Evolutionary conservation across 768 basidiomycete species (phyloP).

Genomic region (Podaxis sp.): DNA sequence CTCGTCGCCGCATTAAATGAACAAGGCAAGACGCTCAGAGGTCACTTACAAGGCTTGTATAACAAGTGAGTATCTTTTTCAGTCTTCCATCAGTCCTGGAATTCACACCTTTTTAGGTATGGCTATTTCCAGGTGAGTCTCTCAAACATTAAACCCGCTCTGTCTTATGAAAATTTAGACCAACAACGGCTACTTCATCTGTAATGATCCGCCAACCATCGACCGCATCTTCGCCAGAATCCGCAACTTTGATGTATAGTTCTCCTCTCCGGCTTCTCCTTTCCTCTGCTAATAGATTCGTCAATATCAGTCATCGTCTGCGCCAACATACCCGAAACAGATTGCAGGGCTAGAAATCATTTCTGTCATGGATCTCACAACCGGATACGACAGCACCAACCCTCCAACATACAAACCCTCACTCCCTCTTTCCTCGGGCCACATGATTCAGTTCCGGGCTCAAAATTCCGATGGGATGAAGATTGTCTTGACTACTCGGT

Average conservation of each 20-base stretch:
- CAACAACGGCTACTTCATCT: constrained; percentile 80
- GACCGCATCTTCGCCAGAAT: constrained; percentile 65
- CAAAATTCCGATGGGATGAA: constrained; percentile 34
- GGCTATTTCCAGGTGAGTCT: constrained; percentile 66
- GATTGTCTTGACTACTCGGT: constrained; percentile 72
- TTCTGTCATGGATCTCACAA: constrained; percentile 70
- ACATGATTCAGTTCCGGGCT: constrained; percentile 83
- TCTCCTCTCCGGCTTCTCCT: not conserved
- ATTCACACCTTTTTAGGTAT: constrained; percentile 40
- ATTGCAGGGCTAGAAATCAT: constrained; percentile 60
- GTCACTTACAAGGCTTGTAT: constrained; percentile 63
- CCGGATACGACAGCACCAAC: constrained; percentile 72
- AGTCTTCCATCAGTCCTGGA: not conserved
- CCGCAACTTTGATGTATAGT: constrained; percentile 48
- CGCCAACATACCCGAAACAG: constrained; percentile 48
- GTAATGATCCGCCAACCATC: constrained; percentile 60
- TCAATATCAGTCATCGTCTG: constrained; percentile 4
- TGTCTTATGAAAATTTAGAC: constrained; percentile 40
- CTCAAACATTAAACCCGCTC: not conserved
- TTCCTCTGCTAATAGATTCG: not conserved
- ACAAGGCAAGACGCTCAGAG: constrained; percentile 49
- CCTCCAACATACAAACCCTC: constrained; percentile 58
- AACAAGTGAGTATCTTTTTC: constrained; percentile 33
- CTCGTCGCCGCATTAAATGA: constrained; percentile 48
- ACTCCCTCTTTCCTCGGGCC: constrained; percentile 69